Conservation (phyloP, 371 early-diverging fungal genomes). For the Dichotomocladium elegans region DNA sequence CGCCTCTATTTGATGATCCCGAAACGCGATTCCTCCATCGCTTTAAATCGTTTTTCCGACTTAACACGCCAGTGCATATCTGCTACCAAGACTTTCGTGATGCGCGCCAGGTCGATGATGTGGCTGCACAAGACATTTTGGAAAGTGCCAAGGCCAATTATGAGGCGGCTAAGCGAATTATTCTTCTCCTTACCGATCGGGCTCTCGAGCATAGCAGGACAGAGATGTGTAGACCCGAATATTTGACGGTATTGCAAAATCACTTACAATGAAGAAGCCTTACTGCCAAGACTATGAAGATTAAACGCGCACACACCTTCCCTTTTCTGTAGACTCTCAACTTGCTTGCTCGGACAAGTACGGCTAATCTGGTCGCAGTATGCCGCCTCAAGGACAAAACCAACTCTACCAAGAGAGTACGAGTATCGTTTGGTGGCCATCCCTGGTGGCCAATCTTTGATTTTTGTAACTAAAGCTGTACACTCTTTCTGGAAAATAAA, state of each 20-base stretch:
- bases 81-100: conserved; percentile 30
- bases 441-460: conserved; percentile 48
- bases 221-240: conserved; percentile 42
- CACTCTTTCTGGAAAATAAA: background rate
- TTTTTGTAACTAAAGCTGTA: conserved; percentile 12
- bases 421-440: conserved; percentile 46
- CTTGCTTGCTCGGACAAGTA: conserved; percentile 35
- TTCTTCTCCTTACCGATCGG: conserved; percentile 23
- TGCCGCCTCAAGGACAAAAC: conserved; percentile 12
- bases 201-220: conserved; percentile 24
- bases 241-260: conserved; percentile 28
- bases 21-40: conserved; percentile 56
- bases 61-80: conserved; percentile 48
- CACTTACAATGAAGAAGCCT: background rate
- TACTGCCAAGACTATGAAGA: too few species aligned
- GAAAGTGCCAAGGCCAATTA: conserved; percentile 21
- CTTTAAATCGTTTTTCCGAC: conserved; percentile 48
- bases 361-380: conserved; percentile 33
- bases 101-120: conserved; percentile 19
- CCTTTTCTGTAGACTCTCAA: conserved; percentile 29
- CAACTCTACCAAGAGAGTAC: conserved; percentile 4
- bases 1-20: conserved; percentile 50
- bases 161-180: conserved; percentile 20
- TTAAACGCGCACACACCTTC: too few species aligned
- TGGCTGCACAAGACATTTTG: conserved; percentile 21